Evolutionary conservation across 495 filamentous ascomycete species (phyloP).

Genomic region (Margaritispora aquatica): DNA sequence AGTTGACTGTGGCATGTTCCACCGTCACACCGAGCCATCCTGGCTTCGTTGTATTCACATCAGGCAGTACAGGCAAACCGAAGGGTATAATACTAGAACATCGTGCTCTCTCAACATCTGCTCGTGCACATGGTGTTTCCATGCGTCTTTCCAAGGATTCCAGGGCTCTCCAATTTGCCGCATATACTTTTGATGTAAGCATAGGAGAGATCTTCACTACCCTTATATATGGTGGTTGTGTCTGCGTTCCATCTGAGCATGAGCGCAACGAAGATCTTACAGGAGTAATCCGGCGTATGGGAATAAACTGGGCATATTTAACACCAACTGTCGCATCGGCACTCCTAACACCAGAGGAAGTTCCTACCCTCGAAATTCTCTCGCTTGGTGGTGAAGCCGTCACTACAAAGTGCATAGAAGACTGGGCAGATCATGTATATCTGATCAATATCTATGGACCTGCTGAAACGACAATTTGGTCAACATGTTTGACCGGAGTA

Average conservation of each 20-base stretch:
- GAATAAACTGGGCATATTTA: slow-evolving; percentile 27
- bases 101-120: background rate
- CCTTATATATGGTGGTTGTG: slow-evolving; percentile 51
- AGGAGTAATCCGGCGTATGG: slow-evolving; percentile 29
- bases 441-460: background rate
- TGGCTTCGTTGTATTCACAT: no score
- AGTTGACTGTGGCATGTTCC: no score
- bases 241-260: slow-evolving; percentile 38
- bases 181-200: slow-evolving; percentile 63
- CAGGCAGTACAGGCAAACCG: no score
- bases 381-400: background rate
- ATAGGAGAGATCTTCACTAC: slow-evolving; percentile 83
- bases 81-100: slow-evolving; percentile 1
- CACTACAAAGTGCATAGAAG: background rate
- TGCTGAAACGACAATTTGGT: no score
- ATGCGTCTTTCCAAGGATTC: background rate
- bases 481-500: no score
- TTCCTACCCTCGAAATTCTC: background rate
- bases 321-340: slow-evolving; percentile 48
- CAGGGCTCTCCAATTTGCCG: background rate
- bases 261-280: slow-evolving; percentile 33
- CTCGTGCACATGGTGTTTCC: background rate
- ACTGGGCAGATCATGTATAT: background rate
- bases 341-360: no score
- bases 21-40: no score